Evolutionary conservation across 495 filamentous ascomycete genomes (phyloP), one percentile per base, ranked within the genome.

Genomic region (Collariella sp.): DNA sequence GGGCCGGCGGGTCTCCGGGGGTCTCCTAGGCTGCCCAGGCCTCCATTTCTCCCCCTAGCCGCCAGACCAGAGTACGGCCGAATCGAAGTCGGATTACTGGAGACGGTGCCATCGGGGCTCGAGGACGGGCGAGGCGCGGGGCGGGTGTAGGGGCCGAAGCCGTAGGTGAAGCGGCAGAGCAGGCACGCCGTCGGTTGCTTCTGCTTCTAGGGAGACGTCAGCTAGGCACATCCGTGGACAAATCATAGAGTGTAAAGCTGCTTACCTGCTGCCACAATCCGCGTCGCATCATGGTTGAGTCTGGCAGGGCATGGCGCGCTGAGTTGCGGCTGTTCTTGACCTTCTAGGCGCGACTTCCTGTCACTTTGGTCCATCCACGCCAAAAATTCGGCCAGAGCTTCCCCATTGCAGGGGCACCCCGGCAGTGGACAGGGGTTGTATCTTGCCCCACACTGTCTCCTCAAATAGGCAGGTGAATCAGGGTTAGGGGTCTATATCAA

Each of bases 211-310:
- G 35, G 24, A 31, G 18, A 10, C 19, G 44, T 49, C 24, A 57
- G 50, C 22, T n/a, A n/a, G n/a, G n/a, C n/a, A n/a, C n/a, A n/a
- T 16, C n/a, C n/a, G n/a, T n/a, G n/a, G n/a, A n/a, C n/a, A n/a
- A n/a, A n/a, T n/a, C n/a, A n/a, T n/a, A n/a, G n/a, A n/a, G n/a
- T n/a, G n/a, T n/a, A n/a, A n/a, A n/a, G n/a, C n/a, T n/a, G n/a
- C 57, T 41, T 50, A 67, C 66, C 58, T 68, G 59, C 62, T 69
- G 62, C 62, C 64, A 67, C 60, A 67, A n/a, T 59, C 64, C 60
- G 33, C 64, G 60, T 54, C 66, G 58, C 49, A 69, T 67, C 62
- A 69, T 69, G 33, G 31, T 62, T 48, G 51, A 50, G 46, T 34
- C 19, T 44, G 16, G 38, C 35, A 35, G 55, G 55, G 61, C 65